phyloP scores from a whole-genome alignment of 257 asterid species.

The Coffea canephora region DNA sequence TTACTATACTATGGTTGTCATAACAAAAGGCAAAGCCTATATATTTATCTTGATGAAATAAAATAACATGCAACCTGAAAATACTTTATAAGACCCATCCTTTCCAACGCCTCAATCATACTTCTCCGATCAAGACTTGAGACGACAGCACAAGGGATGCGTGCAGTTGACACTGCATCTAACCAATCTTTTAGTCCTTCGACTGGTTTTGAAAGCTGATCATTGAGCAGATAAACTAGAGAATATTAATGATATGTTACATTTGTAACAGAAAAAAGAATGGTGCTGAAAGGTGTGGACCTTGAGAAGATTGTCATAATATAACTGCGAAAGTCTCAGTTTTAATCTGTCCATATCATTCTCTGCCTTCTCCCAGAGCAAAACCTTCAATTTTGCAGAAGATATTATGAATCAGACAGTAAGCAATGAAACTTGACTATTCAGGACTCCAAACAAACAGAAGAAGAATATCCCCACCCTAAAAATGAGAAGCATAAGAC shows the following conservation, averaged over 20 bases:
- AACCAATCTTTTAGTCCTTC: constrained; percentile 94
- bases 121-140: constrained; percentile 80
- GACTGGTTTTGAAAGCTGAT: constrained; percentile 72
- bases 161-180: constrained; percentile 83
- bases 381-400: constrained; percentile 44
- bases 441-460: not conserved
- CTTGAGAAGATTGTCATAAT: constrained; percentile 60
- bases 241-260: constrained; percentile 5
- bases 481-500: not conserved
- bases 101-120: constrained; percentile 71
- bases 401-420: constrained; percentile 6
- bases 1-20: not conserved
- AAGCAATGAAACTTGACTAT: not conserved
- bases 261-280: not conserved
- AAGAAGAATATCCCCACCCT: not conserved
- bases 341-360: constrained; percentile 66
- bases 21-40: not conserved
- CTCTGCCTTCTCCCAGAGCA: constrained; percentile 56
- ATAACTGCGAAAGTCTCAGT: constrained; percentile 68
- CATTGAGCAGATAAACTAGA: constrained; percentile 14
- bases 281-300: constrained; percentile 34
- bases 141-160: constrained; percentile 95
- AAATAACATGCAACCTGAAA: constrained; percentile 55
- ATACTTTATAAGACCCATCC: constrained; percentile 75
- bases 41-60: not conserved